phyloP scores from a whole-genome alignment of 2,329 filamentous ascomycete genomes.

The Verticillium dahliae region DNA sequence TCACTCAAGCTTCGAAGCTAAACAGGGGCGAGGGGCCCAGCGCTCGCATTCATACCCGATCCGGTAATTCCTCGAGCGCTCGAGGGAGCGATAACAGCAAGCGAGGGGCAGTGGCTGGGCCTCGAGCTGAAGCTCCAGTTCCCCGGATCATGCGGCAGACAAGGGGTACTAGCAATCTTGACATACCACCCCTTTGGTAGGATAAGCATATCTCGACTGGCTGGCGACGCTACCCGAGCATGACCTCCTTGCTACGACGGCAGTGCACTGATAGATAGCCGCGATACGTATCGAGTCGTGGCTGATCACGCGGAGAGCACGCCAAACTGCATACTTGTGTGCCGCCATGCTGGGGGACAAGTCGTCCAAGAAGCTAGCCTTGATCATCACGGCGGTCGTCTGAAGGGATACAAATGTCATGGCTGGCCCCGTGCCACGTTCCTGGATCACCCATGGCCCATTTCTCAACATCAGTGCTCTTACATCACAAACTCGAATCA shows the following conservation, averaged over 20 bases:
- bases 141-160: constrained; percentile 1
- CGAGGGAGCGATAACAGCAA: background rate
- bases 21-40: background rate
- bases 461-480: background rate
- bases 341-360: background rate
- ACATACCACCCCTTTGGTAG: no score
- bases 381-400: background rate
- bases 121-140: background rate
- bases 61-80: background rate
- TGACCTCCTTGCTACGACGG: background rate
- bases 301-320: background rate
- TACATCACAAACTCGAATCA: background rate
- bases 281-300: background rate
- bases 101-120: background rate
- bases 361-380: background rate
- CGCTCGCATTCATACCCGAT: background rate
- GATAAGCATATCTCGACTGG: background rate
- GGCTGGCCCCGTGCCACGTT: background rate
- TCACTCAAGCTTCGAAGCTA: background rate
- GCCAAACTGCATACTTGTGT: background rate
- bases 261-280: background rate
- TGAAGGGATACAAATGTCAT: background rate
- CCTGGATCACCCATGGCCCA: background rate
- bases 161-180: background rate
- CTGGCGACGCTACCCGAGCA: background rate